Evolutionary conservation across 2,329 filamentous ascomycete species (phyloP), one percentile per base, ranked within the genome.

Genomic region (Pseudogymnoascus sp.): DNA sequence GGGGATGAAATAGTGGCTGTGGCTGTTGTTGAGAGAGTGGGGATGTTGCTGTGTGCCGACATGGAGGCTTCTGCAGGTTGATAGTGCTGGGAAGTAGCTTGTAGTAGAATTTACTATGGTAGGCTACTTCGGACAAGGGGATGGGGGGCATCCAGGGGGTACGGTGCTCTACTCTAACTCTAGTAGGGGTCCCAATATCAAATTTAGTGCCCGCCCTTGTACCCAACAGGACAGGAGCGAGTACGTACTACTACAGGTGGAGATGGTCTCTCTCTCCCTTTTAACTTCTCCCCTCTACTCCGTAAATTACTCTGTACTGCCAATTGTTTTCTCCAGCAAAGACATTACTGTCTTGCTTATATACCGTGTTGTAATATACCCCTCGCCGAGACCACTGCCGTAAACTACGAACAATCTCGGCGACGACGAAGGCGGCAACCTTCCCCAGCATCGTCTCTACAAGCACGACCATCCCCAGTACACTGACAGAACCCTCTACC

Each of bases 181-280:
- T 9, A 7, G 15, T 38, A 38, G 36, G 38, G 47, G 47, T 53
- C 47, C 47, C 47, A 53, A 53, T 53, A 19, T 53, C 15, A 53
- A 53, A 53, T 53, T 53, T 53, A 53, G 47, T 53, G 47, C 47
- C 47, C 47, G 47, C 26, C 47, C 47, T 31, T 53, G 47, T 53
- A 53, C 26, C 47, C 26, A 31, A 53, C 44, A 21, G n/a, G n/a
- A n/a, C n/a, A n/a, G n/a, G 40, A 44, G 40, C 17, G 19, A 44
- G 17, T 44, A 8, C n/a, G 17, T 40, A 40, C 35, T 17, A 17
- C 10, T 17, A 6, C 15, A 8, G 11, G 13, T 11, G 33, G 35
- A 19, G 38, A 19, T 40, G 17, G 38, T 10, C 38, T 13, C 40
- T 21, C 40, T 42, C 40, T 13, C 13, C 42, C 42, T 19, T 47